Evolutionary conservation across 768 basidiomycete species (phyloP).

Genomic region (Amanita exitialis): DNA sequence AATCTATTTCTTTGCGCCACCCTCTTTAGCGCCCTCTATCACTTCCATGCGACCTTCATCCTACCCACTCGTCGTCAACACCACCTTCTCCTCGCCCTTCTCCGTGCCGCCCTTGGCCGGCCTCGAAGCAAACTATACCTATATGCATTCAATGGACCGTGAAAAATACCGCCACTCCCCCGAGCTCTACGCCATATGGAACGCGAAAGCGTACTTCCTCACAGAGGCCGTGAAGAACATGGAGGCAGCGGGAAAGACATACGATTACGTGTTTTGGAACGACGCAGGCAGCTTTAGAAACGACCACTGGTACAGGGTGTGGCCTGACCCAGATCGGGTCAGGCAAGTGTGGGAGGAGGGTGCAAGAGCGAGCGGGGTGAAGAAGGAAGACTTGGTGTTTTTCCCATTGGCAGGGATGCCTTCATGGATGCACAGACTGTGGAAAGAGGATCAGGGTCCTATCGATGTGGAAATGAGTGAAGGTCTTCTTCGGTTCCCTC

Average conservation of each 20-base stretch:
- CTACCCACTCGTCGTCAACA: slow-evolving; percentile 31
- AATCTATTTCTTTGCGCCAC: slow-evolving; percentile 44
- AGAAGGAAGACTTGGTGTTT: slow-evolving; percentile 35
- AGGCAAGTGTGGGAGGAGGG: slow-evolving; percentile 29
- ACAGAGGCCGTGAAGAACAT: slow-evolving; percentile 26
- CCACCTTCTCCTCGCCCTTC: slow-evolving; percentile 34
- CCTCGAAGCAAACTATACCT: slow-evolving; percentile 22
- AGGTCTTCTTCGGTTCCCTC: slow-evolving; percentile 22
- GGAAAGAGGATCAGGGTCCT: slow-evolving; percentile 38
- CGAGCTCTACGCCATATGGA: slow-evolving; percentile 47
- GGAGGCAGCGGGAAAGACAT: slow-evolving; percentile 17
- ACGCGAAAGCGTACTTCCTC: slow-evolving; percentile 42
- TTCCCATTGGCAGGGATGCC: slow-evolving; percentile 34
- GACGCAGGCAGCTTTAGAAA: slow-evolving; percentile 45
- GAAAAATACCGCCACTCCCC: slow-evolving; percentile 32
- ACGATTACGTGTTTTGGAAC: slow-evolving; percentile 49
- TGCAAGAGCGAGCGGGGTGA: slow-evolving; percentile 16
- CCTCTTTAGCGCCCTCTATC: slow-evolving; percentile 24
- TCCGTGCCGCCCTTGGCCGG: slow-evolving; percentile 33
- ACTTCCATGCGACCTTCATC: slow-evolving; percentile 18
- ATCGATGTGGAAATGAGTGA: slow-evolving; percentile 41
- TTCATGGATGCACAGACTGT: slow-evolving; percentile 16
- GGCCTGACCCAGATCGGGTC: slow-evolving; percentile 36
- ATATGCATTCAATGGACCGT: slow-evolving; percentile 35
- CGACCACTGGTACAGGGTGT: slow-evolving; percentile 30